Conservation (phyloP, 495 filamentous ascomycete species). For the Penicillium goetzii region DNA sequence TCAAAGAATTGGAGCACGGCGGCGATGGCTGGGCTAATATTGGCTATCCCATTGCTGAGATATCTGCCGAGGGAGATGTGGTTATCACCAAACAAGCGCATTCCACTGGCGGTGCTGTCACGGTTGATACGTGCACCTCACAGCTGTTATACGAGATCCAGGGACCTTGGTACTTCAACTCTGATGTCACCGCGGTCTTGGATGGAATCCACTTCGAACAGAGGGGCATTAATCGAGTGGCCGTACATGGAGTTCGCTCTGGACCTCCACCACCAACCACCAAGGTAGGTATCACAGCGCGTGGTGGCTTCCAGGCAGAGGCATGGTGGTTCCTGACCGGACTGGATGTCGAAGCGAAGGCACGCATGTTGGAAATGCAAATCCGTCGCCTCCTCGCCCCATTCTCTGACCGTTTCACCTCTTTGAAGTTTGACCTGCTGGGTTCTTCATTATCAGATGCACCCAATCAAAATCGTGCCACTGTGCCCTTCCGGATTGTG, state of each 20-base stretch:
- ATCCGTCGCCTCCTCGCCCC: constrained; percentile 29
- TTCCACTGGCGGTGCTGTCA: constrained; percentile 41
- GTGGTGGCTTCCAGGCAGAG: constrained; percentile 54
- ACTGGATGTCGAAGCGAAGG: constrained; percentile 52
- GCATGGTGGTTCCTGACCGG: constrained; percentile 46
- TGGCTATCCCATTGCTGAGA: constrained; percentile 63
- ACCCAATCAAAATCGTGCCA: constrained; percentile 40
- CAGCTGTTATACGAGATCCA: constrained; percentile 66
- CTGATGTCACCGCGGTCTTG: constrained; percentile 58
- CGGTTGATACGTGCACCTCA: constrained; percentile 56
- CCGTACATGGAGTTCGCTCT: constrained; percentile 32
- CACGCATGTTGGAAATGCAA: constrained; percentile 46
- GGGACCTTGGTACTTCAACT: constrained; percentile 60
- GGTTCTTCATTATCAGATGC: constrained; percentile 37
- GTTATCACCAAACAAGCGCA: constrained; percentile 50
- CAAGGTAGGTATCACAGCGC: constrained; percentile 57
- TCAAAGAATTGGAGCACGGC: constrained; percentile 47
- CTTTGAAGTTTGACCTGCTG: constrained; percentile 40
- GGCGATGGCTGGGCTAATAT: constrained; percentile 50
- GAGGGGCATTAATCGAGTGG: constrained; percentile 42
- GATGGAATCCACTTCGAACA: constrained; percentile 52
- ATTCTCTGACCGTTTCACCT: constrained; percentile 28
- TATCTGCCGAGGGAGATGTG: constrained; percentile 50
- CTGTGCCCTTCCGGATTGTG: constrained; percentile 44
- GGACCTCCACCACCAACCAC: constrained; percentile 57